Percentiles rank a stretch among this genome's conserved stretches.
Conservation (phyloP, 495 filamentous ascomycete species). For the Paragyromitra xinjiangensis region DNA sequence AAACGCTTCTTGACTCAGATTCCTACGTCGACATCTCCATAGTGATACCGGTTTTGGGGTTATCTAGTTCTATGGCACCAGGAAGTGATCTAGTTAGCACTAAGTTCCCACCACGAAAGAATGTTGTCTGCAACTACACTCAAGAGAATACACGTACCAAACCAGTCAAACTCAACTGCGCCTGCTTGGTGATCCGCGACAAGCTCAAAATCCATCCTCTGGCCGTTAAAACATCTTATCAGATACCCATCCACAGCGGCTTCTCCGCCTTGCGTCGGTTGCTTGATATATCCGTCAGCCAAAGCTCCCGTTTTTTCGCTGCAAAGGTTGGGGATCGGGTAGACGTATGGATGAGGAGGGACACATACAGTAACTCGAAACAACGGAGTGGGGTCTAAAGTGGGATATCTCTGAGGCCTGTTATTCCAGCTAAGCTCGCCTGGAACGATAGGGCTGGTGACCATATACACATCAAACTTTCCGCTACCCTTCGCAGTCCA, state of each 20-base stretch:
- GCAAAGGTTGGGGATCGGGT: not conserved
- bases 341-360: not conserved
- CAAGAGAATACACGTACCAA: constrained; percentile 28
- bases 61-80: constrained; percentile 23
- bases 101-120: not conserved
- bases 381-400: constrained; percentile 15
- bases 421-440: constrained; percentile 42
- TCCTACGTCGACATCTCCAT: constrained; percentile 42
- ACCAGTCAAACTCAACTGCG: constrained; percentile 37
- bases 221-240: constrained; percentile 37
- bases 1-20: not conserved
- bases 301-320: not conserved
- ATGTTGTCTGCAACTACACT: not conserved
- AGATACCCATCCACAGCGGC: constrained; percentile 21
- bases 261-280: constrained; percentile 40
- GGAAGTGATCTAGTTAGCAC: not conserved
- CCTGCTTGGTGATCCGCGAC: constrained; percentile 37
- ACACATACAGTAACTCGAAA: constrained; percentile 39
- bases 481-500: constrained; percentile 36
- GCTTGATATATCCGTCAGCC: constrained; percentile 28
- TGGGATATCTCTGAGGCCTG: constrained; percentile 34
- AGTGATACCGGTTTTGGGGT: constrained; percentile 38
- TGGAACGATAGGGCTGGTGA: constrained; percentile 32
- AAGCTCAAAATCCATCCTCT: constrained; percentile 52
- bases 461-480: constrained; percentile 43